Evolutionary conservation across 805 yeast genomes (phyloP), one percentile per base, ranked within the genome.

Genomic region (Yamadazyma nakazawae): DNA sequence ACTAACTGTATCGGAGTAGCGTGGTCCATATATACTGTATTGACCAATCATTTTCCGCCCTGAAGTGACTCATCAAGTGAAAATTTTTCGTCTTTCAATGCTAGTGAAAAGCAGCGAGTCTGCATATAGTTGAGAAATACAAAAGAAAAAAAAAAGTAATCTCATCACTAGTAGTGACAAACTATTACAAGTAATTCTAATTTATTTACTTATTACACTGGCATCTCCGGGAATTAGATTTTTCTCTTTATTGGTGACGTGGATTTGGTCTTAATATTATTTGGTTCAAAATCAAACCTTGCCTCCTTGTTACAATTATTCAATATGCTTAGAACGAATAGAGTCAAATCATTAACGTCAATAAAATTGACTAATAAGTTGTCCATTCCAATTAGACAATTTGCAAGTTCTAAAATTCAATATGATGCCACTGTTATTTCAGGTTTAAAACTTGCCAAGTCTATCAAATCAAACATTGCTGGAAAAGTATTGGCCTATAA

Each of bases 361-460:
- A 34, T 34, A 4, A 34, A 34, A 10, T 16, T 16, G 37, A 17
- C 19, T 34, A 30, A 24, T 28, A 30, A 25, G 12, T 14, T 14
- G 30, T 16, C 28, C 24, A 26, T 10, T 38, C 34, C 41, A n/a
- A 9, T 24, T 16, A 38, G 41, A 25, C 41, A 5, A 13, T 38
- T 31, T 38, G 25, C 41, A 2, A 25, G 26, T 6, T 36, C 46
- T 9, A 12, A 34, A n/a, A 21, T 43, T 16, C 37, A 21, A 5
- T 51, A 56, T 10, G 64, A 68, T 34, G 75, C 75, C 12, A 62
- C 59, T 18, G 63, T 69, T 32, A 67, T 72, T 7, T 72, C 76
- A 1, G 77, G 77, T 32, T 66, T 73, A 28, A 64, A 68, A 50
- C 60, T 72, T 44, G 77, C 77, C 48, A 63, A 62, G 42, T 37